Base-by-base conservation (phyloP, 192 early-diverging fungal genomes). In the Fimicolochytrium jonesii region DNA sequence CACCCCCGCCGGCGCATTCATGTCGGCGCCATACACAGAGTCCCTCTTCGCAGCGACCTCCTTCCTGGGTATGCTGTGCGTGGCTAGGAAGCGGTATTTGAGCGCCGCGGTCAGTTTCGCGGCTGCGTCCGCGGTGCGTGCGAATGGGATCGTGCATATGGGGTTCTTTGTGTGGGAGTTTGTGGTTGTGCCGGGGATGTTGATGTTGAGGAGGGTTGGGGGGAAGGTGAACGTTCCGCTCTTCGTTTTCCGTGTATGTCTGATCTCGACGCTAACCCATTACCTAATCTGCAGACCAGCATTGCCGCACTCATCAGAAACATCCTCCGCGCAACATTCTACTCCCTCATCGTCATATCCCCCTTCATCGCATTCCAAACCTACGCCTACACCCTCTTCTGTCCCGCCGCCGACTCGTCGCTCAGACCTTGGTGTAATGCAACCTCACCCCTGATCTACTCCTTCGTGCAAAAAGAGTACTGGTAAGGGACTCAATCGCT, bases 11-110 rank as follows among this genome's bases (percentile, higher is more conserved):
- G 81, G 82, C 11, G 80, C 92, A 48, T 94, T 97, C 61, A 88
- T 94, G 86, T 90, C 93, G 13, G 75, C 90, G 3, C 79, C 77
- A 39, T 81, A 94, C 55, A 85, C 94, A 0, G 94, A 97, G 71
- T 90, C 88, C 39, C 61, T 88, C 30, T 97, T 94, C 72, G 86
- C 91, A 0, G 71, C 77, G 30, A 71, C 93, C 6, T 85, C 85
- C 10, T 94, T 97, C 60, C 70, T 77, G 0, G 92, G 91, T 9
- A 88, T 97, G 89, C 47, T 79, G 32, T 71, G 69, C 28, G 56
- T 80, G 13, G 60, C 70, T 0, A 68, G 70, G 28, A 23, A 48
- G 17, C 70, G 75, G 18, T 76, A 82, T 39, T 44, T 87, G 17
- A 29, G 43, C 22, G 89, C 92, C 4, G 74, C 91, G n/a, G 50